Percentiles rank a stretch among this genome's conserved stretches.
Evolutionary conservation across 2,329 filamentous ascomycete species (phyloP).

Genomic region (Colletotrichum theobromicola): DNA sequence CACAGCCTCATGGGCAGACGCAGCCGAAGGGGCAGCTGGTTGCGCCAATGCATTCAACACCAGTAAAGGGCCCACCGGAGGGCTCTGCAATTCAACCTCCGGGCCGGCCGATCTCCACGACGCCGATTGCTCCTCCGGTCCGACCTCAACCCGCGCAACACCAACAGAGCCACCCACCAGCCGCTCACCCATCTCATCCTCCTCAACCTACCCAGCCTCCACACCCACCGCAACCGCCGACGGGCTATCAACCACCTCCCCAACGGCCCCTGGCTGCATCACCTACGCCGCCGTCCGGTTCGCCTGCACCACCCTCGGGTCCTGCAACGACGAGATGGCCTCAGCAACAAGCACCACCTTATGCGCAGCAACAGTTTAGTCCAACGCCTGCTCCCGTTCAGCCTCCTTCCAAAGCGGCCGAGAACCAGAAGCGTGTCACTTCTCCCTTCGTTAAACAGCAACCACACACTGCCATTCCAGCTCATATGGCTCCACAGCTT

Average conservation of each 20-base stretch:
- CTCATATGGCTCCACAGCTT: slow-evolving; percentile 45
- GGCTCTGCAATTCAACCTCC: slow-evolving; percentile 23
- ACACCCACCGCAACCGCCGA: slow-evolving; percentile 33
- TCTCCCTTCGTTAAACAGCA: slow-evolving; percentile 35
- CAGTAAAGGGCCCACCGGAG: slow-evolving; percentile 20
- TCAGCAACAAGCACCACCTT: slow-evolving; percentile 32
- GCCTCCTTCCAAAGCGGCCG: slow-evolving; percentile 24
- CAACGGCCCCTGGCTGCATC: slow-evolving; percentile 21
- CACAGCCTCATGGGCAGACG: slow-evolving; percentile 27
- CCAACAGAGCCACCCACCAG: not conserved
- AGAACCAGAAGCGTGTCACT: slow-evolving; percentile 33
- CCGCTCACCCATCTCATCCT: not conserved
- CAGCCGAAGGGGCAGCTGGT: slow-evolving; percentile 40
- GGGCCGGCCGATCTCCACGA: slow-evolving; percentile 34
- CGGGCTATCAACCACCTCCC: not conserved
- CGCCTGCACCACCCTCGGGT: not conserved
- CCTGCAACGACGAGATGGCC: slow-evolving; percentile 41
- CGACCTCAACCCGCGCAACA: slow-evolving; percentile 34
- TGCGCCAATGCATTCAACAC: slow-evolving; percentile 39
- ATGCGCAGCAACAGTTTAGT: slow-evolving; percentile 26
- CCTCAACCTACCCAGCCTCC: slow-evolving; percentile 31
- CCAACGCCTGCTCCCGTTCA: slow-evolving; percentile 26
- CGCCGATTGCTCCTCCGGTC: slow-evolving; percentile 37
- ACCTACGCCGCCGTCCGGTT: slow-evolving; percentile 8
- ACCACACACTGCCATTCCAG: slow-evolving; percentile 42